Percentiles rank a stretch among this genome's conserved stretches.
These are phyloP conservation scores for Cryptosporidium ubiquitum DNA, from an alignment of 169 alveolate species.

Conservation along the genomic window DNA sequence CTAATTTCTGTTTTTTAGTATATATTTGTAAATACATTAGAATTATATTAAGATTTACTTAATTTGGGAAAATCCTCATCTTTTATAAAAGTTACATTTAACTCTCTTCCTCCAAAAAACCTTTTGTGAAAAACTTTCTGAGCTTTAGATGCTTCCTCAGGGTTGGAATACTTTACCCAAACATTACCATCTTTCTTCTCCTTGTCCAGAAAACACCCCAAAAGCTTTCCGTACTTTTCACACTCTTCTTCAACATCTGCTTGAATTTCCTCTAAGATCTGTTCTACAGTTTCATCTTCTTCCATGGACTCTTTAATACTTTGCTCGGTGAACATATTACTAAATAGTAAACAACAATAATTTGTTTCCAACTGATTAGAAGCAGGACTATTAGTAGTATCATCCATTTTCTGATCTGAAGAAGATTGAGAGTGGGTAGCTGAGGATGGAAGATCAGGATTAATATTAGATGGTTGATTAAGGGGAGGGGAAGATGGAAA, in stretches of 20 bases:
- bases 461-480: background rate
- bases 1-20: background rate
- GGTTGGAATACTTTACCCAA: slow-evolving; percentile 81
- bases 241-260: slow-evolving; percentile 91
- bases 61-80: slow-evolving; percentile 57
- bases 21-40: background rate
- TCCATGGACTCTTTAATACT: slow-evolving; percentile 74
- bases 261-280: slow-evolving; percentile 84
- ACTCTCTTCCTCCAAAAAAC: slow-evolving; percentile 86
- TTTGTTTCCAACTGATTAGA: background rate
- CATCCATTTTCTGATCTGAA: background rate
- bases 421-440: background rate
- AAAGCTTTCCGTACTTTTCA: slow-evolving; percentile 86
- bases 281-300: slow-evolving; percentile 79
- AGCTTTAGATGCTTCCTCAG: slow-evolving; percentile 83
- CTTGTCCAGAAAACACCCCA: slow-evolving; percentile 82
- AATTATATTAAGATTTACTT: background rate
- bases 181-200: slow-evolving; percentile 85
- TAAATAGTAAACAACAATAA: slow-evolving; percentile 78
- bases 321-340: slow-evolving; percentile 86
- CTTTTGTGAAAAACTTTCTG: slow-evolving; percentile 83
- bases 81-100: slow-evolving; percentile 80
- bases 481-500: slow-evolving; percentile 26
- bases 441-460: background rate
- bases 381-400: background rate